Conservation (phyloP, 2,329 filamentous ascomycete genomes). For the Chrysoporthe deuterocubensis region DNA sequence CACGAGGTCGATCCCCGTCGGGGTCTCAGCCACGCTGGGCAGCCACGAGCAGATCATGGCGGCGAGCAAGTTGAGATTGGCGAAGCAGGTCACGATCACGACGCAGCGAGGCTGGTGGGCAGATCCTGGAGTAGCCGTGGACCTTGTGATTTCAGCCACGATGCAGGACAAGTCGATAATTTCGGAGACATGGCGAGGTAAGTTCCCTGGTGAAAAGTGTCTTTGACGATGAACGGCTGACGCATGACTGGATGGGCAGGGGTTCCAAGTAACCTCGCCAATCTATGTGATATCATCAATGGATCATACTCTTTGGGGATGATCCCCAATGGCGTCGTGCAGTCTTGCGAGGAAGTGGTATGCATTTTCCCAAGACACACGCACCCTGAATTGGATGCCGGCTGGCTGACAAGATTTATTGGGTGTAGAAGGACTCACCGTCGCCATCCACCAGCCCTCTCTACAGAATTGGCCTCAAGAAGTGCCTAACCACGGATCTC, state of each 20-base stretch:
- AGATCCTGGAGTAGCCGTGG: neutral
- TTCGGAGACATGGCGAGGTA: conserved; percentile 1
- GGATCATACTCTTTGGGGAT: neutral
- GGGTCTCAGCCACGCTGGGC: neutral
- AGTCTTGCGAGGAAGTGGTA: neutral
- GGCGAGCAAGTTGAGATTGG: neutral
- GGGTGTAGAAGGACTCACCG: neutral
- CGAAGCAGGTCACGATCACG: neutral
- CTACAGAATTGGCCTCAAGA: neutral
- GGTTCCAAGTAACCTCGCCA: neutral
- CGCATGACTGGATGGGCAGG: neutral
- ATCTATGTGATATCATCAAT: neutral
- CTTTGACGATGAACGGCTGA: neutral
- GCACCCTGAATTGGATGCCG: neutral
- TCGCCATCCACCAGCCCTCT: neutral
- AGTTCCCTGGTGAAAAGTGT: neutral
- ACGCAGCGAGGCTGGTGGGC: neutral
- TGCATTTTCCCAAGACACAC: neutral
- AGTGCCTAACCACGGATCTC: neutral
- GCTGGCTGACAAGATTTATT: neutral
- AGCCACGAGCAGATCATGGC: conserved; percentile 2
- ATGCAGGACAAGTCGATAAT: neutral
- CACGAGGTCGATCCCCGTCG: neutral
- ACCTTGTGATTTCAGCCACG: neutral
- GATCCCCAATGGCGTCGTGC: neutral